A percentile compares a stretch with the other conserved stretches of the same genome.
Evolutionary conservation across 2,329 filamentous ascomycete genomes (phyloP).

Genomic region (Claviceps maximensis): DNA sequence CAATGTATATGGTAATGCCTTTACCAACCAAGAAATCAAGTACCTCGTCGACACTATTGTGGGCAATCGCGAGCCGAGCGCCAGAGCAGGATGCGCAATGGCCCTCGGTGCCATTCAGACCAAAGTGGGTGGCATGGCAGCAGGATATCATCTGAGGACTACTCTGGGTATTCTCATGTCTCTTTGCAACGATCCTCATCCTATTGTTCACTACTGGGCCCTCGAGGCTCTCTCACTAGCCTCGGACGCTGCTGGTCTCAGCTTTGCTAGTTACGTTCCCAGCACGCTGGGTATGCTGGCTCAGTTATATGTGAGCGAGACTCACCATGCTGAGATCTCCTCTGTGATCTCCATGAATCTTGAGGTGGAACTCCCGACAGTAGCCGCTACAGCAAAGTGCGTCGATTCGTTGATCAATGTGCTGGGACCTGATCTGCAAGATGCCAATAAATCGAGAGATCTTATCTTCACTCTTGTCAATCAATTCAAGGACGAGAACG

Average conservation of each 20-base stretch:
- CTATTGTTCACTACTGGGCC: constrained; percentile 92
- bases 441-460: constrained; percentile 81
- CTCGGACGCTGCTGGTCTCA: constrained; percentile 82
- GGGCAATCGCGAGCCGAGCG: constrained; percentile 81
- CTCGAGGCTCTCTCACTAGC: constrained; percentile 77
- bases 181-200: constrained; percentile 87
- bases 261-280: constrained; percentile 81
- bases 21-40: constrained; percentile 84
- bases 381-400: constrained; percentile 71
- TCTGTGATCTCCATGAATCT: constrained; percentile 79
- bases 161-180: constrained; percentile 98
- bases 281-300: constrained; percentile 88
- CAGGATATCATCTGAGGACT: constrained; percentile 89
- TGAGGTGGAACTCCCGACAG: constrained; percentile 71
- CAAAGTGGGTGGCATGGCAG: constrained; percentile 94
- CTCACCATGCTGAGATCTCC: constrained; percentile 73
- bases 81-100: constrained; percentile 86
- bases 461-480: constrained; percentile 77
- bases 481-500: constrained; percentile 67
- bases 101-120: constrained; percentile 88
- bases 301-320: constrained; percentile 82
- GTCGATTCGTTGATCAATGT: constrained; percentile 96
- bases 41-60: constrained; percentile 90
- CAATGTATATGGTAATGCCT: constrained; percentile 68
- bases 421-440: constrained; percentile 85